Base-by-base conservation (phyloP, 2,329 filamentous ascomycete species). In the Colletotrichum trifolii region DNA sequence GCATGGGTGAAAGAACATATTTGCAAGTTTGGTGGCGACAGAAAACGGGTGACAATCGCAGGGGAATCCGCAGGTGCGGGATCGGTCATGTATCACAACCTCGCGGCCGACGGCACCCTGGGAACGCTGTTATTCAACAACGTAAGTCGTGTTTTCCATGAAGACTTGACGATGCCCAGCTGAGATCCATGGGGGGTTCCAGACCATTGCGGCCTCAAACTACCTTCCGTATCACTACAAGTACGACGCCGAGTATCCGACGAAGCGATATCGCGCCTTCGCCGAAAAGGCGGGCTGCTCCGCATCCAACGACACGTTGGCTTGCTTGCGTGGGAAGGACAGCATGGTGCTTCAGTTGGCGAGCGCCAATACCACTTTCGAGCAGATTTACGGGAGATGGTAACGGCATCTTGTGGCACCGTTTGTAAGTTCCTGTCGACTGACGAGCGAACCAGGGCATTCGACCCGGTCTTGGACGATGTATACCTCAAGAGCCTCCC, bases 1-100 rank as follows among this genome's bases (percentile, higher is more conserved):
- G 69, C 80, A 68, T 87, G 85, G 83, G 80, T 87, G 4, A 78
- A 85, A 54, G 74, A 75, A 6, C 73, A 86, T 66, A 84, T 87
- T 50, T 65, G 74, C 35, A 69, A 75, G 6, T 87, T 87, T 63
- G 84, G 85, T 3, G 84, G 85, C 8, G 79, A 87, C 58, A 76
- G 78, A 0, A 68, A 67, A 3, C 78, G 81, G 9, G 79, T 87
- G 1, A 85, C 83, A 0, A 79, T 86, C 35, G 78, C 78, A 69
- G 85, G 85, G 0, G 80, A 86, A 69, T 82, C 79, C 8, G 83
- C 85, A 1, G 85, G 85, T 2, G 86, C 76, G 1, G 84, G 83
- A 0, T 76, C 75, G 10, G 81, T 85, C 4, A 78, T 83, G 60
- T 76, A 81, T n/a, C 80, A 82, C 15, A 38, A n/a, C 53, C 75